Evolutionary conservation across 2,329 filamentous ascomycete species (phyloP), one percentile per base, ranked within the genome.

Genomic region (Clonostachys rhizophaga): DNA sequence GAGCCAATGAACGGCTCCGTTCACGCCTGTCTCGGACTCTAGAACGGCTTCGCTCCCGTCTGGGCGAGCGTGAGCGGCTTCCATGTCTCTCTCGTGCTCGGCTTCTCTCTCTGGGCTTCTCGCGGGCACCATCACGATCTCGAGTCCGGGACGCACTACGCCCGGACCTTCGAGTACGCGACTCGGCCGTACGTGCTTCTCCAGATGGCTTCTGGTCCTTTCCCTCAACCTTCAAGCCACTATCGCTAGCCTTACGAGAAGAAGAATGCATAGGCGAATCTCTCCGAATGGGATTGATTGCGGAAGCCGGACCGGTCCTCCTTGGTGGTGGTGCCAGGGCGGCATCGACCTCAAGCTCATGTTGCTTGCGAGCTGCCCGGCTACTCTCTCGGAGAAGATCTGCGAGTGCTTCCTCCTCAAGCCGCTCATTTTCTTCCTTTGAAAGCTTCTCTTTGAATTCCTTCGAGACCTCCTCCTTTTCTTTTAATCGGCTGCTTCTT

Each of bases 331-430:
- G 79, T 3, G 71, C 74, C 24, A 83, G 64, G 13, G 75, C 71
- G 44, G 75, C 69, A 49, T 83, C 79, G 37, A 82, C 66, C 52
- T 83, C 79, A 42, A 80, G 57, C 54, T 82, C 79, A 8, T 72
- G 74, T 47, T 75, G 70, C 49, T 75, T 74, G 4, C 68, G 64
- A 5, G 68, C 60, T 24, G 69, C 66, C 40, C 72, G 72, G 46
- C 73, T 79, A 60, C 78, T 82, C 55, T 83, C 79, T n/a, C 79
- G 71, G 12, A 83, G 61, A 13, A 83, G 68, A 50, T 83, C 76
- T 17, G 74, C 76, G 49, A 83, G 63, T 2, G 79, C 79, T 53
- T 81, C 76, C 54, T 76, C 72, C 54, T 83, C 79, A 8, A 83
- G 68, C 16, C 72, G 69, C 46, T 81, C 74, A 24, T 77, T 72